Evolutionary conservation across 192 early-diverging fungal species (phyloP).

Genomic region (Coemansia sp.): DNA sequence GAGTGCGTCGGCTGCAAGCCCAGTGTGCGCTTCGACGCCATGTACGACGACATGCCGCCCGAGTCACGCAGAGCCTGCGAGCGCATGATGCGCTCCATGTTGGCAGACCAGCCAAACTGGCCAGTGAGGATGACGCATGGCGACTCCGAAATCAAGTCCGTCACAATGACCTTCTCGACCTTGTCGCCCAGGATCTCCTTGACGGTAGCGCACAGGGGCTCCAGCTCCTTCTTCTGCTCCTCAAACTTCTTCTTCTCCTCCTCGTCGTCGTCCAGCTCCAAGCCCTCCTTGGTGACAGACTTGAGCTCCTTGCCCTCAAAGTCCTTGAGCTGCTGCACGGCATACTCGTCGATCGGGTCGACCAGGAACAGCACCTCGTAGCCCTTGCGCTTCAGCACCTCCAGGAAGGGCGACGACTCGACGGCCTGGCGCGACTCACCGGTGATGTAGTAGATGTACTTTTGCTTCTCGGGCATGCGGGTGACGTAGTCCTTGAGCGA

Average conservation of each 20-base stretch:
- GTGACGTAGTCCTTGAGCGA: conserved; percentile 99
- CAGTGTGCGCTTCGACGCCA: conserved; percentile 99
- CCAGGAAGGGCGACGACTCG: conserved; percentile 97
- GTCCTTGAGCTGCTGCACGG: conserved; percentile 97
- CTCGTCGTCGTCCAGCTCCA: conserved; percentile 98
- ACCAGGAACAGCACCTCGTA: conserved; percentile 98
- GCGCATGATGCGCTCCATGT: conserved; percentile 99
- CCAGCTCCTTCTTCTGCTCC: conserved; percentile 87
- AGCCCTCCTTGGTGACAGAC: conserved; percentile 97
- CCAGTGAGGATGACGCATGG: conserved; percentile 99
- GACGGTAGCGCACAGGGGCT: conserved; percentile 89
- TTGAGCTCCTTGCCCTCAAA: conserved; percentile 99
- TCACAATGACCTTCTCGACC: conserved; percentile 92
- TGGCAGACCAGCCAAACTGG: conserved; percentile 99
- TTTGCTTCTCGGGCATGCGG: conserved; percentile 99
- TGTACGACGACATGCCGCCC: conserved; percentile 98
- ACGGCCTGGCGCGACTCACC: conserved; percentile 91
- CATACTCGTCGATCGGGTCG: conserved; percentile 99
- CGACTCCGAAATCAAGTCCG: conserved; percentile 95
- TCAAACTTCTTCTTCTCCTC: conserved; percentile 95
- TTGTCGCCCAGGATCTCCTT: conserved; percentile 99
- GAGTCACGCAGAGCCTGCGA: conserved; percentile 98
- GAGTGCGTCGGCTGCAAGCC: conserved; percentile 96
- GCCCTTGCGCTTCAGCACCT: conserved; percentile 98
- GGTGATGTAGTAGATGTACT: conserved; percentile 99